Conservation (phyloP, 441 rosid genomes). For the Arabidopsis lyrata region DNA sequence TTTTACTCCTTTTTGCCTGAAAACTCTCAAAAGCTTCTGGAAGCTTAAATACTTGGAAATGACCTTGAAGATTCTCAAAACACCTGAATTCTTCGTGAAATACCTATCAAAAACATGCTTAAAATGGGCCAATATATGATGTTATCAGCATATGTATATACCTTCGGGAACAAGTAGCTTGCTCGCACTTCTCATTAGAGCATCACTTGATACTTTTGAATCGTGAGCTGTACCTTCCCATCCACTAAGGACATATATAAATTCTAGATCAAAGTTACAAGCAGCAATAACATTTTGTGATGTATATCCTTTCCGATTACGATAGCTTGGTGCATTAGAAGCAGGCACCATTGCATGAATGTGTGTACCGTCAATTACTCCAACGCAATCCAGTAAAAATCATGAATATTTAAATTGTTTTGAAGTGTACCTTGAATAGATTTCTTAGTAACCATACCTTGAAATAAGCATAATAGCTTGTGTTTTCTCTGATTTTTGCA, state of each 20-base stretch:
- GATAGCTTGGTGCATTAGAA: not conserved
- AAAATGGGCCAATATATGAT: too few relatives aligned
- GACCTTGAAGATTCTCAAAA: too few relatives aligned
- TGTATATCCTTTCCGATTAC: not conserved
- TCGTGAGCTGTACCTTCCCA: not conserved
- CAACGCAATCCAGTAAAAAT: not conserved
- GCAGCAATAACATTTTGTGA: not conserved
- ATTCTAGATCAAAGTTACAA: not conserved
- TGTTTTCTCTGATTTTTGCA: constrained; percentile 5
- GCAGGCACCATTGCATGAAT: not conserved
- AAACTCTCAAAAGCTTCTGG: too few relatives aligned
- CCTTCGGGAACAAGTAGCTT: not conserved
- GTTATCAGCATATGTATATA: not conserved
- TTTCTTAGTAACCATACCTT: not conserved
- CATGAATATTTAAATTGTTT: not conserved
- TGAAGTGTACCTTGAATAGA: not conserved
- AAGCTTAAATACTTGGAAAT: too few relatives aligned
- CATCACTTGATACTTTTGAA: not conserved
- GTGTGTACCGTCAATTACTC: not conserved
- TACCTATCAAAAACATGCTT: too few relatives aligned
- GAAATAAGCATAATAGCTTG: constrained; percentile 1
- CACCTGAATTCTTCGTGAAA: too few relatives aligned
- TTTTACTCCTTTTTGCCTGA: too few relatives aligned
- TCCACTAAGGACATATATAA: not conserved
- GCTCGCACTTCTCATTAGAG: not conserved